phyloP scores from a whole-genome alignment of 2,329 filamentous ascomycete genomes.

The Aspergillus jensenii region DNA sequence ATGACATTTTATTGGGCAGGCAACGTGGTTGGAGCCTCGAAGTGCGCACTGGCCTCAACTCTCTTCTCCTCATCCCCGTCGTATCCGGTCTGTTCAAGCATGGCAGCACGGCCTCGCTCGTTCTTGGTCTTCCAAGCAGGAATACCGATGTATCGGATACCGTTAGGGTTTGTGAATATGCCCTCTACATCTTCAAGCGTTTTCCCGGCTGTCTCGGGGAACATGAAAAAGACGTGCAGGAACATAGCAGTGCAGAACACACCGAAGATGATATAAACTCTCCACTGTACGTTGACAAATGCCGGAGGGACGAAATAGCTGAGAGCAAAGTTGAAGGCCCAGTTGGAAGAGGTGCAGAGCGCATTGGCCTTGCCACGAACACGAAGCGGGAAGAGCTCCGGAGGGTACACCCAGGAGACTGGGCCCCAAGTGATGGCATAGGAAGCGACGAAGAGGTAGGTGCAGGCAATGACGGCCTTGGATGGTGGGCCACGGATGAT shows the following conservation, averaged over 20 bases:
- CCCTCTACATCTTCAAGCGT: constrained; percentile 75
- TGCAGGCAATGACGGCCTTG: constrained; percentile 68
- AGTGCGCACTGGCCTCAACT: constrained; percentile 11
- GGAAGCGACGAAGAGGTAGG: constrained; percentile 70
- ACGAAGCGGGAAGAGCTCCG: constrained; percentile 62
- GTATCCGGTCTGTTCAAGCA: constrained; percentile 30
- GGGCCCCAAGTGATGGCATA: constrained; percentile 67
- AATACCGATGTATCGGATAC: constrained; percentile 37
- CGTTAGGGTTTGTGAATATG: constrained; percentile 56
- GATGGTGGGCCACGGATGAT: constrained; percentile 46
- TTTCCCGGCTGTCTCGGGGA: constrained; percentile 70
- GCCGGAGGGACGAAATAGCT: constrained; percentile 59
- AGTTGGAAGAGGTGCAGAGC: constrained; percentile 61
- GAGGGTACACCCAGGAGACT: constrained; percentile 59
- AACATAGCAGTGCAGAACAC: constrained; percentile 66
- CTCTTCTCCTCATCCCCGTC: constrained; percentile 30
- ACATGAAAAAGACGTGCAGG: constrained; percentile 65
- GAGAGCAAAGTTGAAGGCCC: constrained; percentile 60
- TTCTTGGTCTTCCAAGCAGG: constrained; percentile 40
- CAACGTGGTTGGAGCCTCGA: not conserved
- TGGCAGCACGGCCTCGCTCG: constrained; percentile 27
- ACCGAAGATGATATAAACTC: constrained; percentile 73
- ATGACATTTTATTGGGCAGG: not conserved
- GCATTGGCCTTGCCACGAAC: constrained; percentile 65
- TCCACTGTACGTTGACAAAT: constrained; percentile 56